Evolutionary conservation across 2,329 filamentous ascomycete species (phyloP), one percentile per base, ranked within the genome.

Genomic region (Trichoderma semiorbis): DNA sequence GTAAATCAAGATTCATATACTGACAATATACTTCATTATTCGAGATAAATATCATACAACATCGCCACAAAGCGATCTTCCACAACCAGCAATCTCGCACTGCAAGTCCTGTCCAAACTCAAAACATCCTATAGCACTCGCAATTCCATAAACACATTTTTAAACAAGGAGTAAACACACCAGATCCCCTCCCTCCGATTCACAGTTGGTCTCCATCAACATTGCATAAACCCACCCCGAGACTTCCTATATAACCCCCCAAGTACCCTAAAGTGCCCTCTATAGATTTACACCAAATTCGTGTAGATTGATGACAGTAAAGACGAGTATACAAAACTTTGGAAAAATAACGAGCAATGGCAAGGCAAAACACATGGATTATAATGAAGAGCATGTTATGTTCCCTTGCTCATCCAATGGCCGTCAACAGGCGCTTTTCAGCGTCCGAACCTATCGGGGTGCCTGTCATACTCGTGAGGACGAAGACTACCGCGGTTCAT

Each of bases 391-490:
- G 14, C 14, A 36, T 50, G 14, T 3, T 39, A 28, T 34, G 47
- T 14, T 7, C 26, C 16, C 21, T 7, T 5, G 12, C 65, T 57
- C 18, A 43, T 18, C 34, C 53, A 26, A 34, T 5, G 3, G 3
- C 14, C 26, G 5, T 58, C 34, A 60, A 24, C 47, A n/a, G 18
- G 7, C 26, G 18, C 60, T 43, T 32, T n/a, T 78, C 79, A 85
- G 73, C 84, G 80, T 73, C 84, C 81, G 73, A 85, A 86, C 58
- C 81, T 64, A 26, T 86, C 84, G 3, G 80, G 79, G 50, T 81
- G 83, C 28, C 80, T 80, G 10, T 86, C 84, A 65, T 84, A 86
- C 39, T 85, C 84, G 36, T 84, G 84, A 16, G 83, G 84, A 65
- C 84, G 79, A 36, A 85, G 74, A 43, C 83, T 82, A 30, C 84